Evolutionary conservation across 345 rosid species (phyloP).

Genomic region (Gossypium ekmanianum): DNA sequence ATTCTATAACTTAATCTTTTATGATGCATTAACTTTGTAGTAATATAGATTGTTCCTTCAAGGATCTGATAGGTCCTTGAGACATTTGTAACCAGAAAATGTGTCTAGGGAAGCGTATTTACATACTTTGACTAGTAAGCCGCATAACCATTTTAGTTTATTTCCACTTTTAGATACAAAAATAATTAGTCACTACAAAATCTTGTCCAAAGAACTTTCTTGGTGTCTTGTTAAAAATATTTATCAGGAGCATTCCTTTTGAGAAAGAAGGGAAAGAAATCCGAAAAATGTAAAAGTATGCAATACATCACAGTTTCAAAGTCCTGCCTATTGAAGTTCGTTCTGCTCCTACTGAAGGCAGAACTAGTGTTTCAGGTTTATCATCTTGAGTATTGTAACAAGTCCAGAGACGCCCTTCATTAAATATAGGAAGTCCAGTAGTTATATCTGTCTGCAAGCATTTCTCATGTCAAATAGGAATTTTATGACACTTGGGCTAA

Average conservation of each 20-base stretch:
- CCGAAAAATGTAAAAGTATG: not conserved
- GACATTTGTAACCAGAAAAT: not conserved
- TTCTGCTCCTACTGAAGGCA: slow-evolving; percentile 12
- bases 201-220: not conserved
- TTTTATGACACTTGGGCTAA: not conserved
- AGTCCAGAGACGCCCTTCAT: not conserved
- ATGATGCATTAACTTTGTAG: not conserved
- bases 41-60: not conserved
- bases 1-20: not conserved
- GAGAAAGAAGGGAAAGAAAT: not conserved
- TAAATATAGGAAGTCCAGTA: not conserved
- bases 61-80: not conserved
- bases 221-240: not conserved
- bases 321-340: slow-evolving; percentile 20
- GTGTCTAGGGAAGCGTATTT: too few relatives aligned
- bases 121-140: too few relatives aligned
- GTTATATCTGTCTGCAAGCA: not conserved
- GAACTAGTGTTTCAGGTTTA: not conserved
- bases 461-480: not conserved
- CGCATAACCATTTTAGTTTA: not conserved
- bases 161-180: not conserved
- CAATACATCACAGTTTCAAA: not conserved
- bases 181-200: not conserved
- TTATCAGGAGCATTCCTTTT: not conserved
- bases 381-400: not conserved